Conservation (phyloP, 2,329 filamentous ascomycete genomes). For the Aspergillus sp. region DNA sequence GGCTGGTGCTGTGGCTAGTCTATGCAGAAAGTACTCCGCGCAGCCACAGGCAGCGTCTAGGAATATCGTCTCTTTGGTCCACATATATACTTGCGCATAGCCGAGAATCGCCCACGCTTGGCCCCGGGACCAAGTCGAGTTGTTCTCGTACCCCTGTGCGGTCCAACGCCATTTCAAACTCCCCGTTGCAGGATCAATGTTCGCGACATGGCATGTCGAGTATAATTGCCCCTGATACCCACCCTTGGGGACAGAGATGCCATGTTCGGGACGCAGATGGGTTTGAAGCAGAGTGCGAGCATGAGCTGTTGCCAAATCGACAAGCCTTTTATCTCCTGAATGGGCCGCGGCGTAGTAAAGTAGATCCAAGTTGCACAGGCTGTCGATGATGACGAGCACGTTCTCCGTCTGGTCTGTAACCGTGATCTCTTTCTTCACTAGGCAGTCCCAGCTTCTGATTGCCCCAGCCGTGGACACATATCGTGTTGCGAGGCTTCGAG, state of each 20-base stretch:
- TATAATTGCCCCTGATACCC: constrained; percentile 10
- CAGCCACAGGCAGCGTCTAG: constrained; percentile 36
- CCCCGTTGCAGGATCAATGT: constrained; percentile 20
- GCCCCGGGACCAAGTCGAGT: constrained; percentile 25
- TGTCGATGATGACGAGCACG: constrained; percentile 46
- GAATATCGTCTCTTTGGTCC: constrained; percentile 30
- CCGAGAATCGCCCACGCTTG: constrained; percentile 29
- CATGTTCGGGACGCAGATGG: constrained; percentile 23
- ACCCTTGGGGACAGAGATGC: neutral
- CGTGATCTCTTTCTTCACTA: constrained; percentile 14
- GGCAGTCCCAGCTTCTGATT: constrained; percentile 34
- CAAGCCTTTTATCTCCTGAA: constrained; percentile 23
- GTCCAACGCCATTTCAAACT: constrained; percentile 19
- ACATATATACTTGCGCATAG: constrained; percentile 43
- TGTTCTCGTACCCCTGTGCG: constrained; percentile 20
- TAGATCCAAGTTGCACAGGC: constrained; percentile 43
- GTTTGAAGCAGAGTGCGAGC: constrained; percentile 37
- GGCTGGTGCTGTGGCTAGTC: constrained; percentile 32
- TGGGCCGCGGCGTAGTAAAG: constrained; percentile 38
- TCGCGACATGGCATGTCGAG: constrained; percentile 23
- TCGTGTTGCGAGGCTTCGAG: constrained; percentile 32
- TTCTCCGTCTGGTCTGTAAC: constrained; percentile 37
- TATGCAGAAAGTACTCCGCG: constrained; percentile 39
- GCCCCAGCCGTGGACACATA: constrained; percentile 38
- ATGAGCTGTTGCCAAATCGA: constrained; percentile 40